Conservation (phyloP, 352 stramenopile species). For the Plasmopara viticola region DNA sequence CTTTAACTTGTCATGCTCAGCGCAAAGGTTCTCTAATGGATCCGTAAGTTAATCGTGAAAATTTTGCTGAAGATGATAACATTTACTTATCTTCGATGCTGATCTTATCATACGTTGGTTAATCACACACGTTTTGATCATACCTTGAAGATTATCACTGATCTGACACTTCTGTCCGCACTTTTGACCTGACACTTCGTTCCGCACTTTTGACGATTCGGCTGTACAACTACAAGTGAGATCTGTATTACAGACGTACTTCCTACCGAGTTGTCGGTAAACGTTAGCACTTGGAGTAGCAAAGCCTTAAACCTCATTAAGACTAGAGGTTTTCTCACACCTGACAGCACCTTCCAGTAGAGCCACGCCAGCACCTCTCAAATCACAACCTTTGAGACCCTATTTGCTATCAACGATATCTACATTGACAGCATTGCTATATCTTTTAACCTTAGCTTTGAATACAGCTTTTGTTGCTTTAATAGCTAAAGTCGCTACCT, state of each 20-base stretch:
- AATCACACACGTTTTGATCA: too few species aligned
- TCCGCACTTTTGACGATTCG: slow-evolving; percentile 1
- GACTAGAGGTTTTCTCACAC: slow-evolving; percentile 1
- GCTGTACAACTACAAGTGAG: neutral
- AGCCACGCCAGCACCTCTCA: neutral
- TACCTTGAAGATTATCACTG: too few species aligned
- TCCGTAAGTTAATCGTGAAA: neutral
- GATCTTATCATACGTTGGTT: too few species aligned
- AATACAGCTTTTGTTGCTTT: too few species aligned
- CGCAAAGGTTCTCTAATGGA: neutral
- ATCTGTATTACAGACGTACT: neutral
- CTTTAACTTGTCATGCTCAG: slow-evolving; percentile 16
- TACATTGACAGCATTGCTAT: neutral
- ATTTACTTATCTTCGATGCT: too few species aligned
- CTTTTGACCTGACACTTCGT: too few species aligned
- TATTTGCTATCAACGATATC: neutral
- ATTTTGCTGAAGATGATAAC: too few species aligned
- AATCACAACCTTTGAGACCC: neutral
- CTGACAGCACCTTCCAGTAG: neutral
- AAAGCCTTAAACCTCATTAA: neutral
- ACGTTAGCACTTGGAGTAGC: neutral
- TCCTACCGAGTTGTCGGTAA: neutral
- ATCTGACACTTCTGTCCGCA: too few species aligned
- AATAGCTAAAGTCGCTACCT: too few species aligned
- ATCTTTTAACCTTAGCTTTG: slow-evolving; percentile 7